Conservation (phyloP, 2,329 filamentous ascomycete species). For the Madurella fahalii region DNA sequence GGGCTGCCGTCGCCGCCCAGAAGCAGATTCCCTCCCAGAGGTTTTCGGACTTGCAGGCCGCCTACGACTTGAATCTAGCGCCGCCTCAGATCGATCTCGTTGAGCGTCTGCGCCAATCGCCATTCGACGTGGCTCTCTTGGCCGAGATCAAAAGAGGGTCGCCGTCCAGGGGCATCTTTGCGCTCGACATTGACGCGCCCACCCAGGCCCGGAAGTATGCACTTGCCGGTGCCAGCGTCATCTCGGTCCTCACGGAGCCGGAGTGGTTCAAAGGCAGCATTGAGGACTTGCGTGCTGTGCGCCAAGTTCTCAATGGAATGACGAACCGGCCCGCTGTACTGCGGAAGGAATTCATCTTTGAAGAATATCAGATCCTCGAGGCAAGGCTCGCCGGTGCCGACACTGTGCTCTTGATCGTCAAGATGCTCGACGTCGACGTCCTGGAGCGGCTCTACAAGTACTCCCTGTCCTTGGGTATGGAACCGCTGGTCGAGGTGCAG, state of each 20-base stretch:
- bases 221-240: conserved; percentile 88
- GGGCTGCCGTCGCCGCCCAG: conserved; percentile 70
- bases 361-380: conserved; percentile 97
- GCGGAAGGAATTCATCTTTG: conserved; percentile 95
- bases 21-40: conserved; percentile 82
- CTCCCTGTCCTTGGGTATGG: conserved; percentile 88
- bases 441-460: conserved; percentile 81
- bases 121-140: conserved; percentile 88
- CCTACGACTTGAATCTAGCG: conserved; percentile 78
- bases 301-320: conserved; percentile 85
- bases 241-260: conserved; percentile 96
- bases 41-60: conserved; percentile 75
- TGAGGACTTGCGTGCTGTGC: conserved; percentile 82
- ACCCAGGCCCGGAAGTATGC: conserved; percentile 89
- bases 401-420: conserved; percentile 92
- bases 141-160: conserved; percentile 97
- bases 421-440: conserved; percentile 80
- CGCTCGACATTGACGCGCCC: conserved; percentile 80
- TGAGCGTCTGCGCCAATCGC: conserved; percentile 71
- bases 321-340: conserved; percentile 87
- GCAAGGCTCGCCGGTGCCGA: conserved; percentile 89
- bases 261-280: conserved; percentile 99
- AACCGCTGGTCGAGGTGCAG: conserved; percentile 95
- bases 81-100: conserved; percentile 81
- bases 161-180: conserved; percentile 93